Evolutionary conservation across 768 basidiomycete species (phyloP), one percentile per base, ranked within the genome.

Genomic region (Mycena haematopus): DNA sequence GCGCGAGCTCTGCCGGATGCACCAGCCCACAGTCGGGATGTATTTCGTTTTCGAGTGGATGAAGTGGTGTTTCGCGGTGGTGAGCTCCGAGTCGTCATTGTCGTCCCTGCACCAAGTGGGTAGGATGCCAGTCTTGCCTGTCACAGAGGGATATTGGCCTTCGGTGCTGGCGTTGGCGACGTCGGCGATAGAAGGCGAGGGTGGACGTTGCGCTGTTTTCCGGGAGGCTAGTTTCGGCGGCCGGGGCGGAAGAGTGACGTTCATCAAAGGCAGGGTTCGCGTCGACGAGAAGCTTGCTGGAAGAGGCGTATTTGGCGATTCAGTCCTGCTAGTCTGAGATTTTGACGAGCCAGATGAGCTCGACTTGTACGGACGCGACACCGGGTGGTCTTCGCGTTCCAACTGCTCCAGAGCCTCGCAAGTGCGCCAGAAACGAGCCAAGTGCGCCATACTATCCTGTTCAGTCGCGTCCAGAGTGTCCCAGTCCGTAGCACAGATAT

Each of bases 11-110:
- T 78, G 74, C 50, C 79, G 74, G 56, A 81, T 75, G 58, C 80
- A 80, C 79, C 80, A 81, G 9, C 80, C 80, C 6, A 77, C 68
- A 10, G 73, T 73, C 2, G 78, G 74, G 45, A 80, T 75, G 59
- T 75, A 81, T 27, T 79, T 75, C 5, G 77, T 79, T 60, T 80
- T 73, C 27, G 66, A 19, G 27, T n/a, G n/a, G n/a, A n/a, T n/a
- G n/a, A n/a, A n/a, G n/a, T 56, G 67, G 22, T 57, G 56, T 40
- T 54, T 58, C 25, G 65, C 46, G 10, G 66, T 55, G 15, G 66
- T 61, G n/a, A 60, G 53, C 21, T 62, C 65, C n/a, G 46, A 49
- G 53, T 68, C 60, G 42, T 65, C 11, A 19, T 21, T 36, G 25
- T 53, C 35, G 14, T 54, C 65, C 36, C 52, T 61, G 51, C 58